phyloP scores from a whole-genome alignment of 495 filamentous ascomycete species.

The Aspergillus kassunensis region DNA sequence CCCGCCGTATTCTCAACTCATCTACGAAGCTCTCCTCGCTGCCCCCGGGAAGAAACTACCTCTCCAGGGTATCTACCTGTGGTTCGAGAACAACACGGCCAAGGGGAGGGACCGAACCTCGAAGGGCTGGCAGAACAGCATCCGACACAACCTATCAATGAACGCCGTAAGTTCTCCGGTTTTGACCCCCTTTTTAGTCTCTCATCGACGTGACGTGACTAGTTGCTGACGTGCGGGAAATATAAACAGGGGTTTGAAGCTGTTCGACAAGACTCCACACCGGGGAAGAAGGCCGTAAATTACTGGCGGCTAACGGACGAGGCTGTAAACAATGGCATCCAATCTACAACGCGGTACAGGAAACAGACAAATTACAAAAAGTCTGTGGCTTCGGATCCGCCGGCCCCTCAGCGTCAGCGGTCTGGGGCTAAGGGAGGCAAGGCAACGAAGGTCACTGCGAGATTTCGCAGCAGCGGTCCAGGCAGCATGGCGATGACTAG shows the following conservation, averaged over 20 bases:
- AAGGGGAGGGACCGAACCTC: conserved; percentile 60
- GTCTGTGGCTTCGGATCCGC: conserved; percentile 33
- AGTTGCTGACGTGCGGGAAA: not conserved
- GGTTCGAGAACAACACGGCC: conserved; percentile 79
- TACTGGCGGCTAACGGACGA: conserved; percentile 65
- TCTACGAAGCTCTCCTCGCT: conserved; percentile 69
- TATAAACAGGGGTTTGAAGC: conserved; percentile 60
- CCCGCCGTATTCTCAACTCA: conserved; percentile 78
- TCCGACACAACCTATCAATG: conserved; percentile 96
- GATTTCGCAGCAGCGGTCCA: conserved; percentile 15
- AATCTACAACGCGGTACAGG: conserved; percentile 73
- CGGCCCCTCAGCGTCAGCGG: conserved; percentile 47
- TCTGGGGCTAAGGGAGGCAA: conserved; percentile 56
- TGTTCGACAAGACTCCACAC: conserved; percentile 40
- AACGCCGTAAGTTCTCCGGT: conserved; percentile 64
- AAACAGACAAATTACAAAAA: conserved; percentile 50
- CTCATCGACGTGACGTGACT: not conserved
- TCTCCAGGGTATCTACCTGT: conserved; percentile 83
- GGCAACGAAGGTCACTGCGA: conserved; percentile 37
- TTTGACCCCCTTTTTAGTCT: conserved; percentile 8
- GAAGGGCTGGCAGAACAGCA: conserved; percentile 95
- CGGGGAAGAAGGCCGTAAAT: conserved; percentile 56
- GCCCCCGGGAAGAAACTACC: conserved; percentile 63
- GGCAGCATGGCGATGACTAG: conserved; percentile 6
- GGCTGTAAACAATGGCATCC: conserved; percentile 57